A percentile compares a stretch with the other conserved stretches of the same genome.
Conservation (phyloP, 2,329 filamentous ascomycete genomes). For the Fusarium austroafricanum region DNA sequence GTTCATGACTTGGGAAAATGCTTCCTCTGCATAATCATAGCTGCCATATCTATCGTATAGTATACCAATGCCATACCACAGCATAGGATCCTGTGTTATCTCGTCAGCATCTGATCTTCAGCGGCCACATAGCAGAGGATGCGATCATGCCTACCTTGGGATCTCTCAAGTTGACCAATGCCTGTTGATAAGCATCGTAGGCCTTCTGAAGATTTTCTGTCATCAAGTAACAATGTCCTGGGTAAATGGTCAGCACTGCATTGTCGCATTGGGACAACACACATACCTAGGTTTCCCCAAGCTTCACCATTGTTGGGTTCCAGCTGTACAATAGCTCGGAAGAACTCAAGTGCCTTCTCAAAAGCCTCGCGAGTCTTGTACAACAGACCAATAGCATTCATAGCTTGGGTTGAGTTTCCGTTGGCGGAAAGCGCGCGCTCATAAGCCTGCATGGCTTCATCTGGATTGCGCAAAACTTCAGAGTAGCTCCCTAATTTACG, state of each 20-base stretch:
- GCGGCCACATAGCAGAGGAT: neutral
- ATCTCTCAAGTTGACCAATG: constrained; percentile 90
- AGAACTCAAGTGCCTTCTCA: constrained; percentile 90
- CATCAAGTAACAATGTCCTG: constrained; percentile 98
- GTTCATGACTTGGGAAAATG: constrained; percentile 98
- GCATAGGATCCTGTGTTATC: constrained; percentile 80
- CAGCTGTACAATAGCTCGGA: constrained; percentile 90
- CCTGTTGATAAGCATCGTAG: constrained; percentile 96
- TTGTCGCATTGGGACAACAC: constrained; percentile 1
- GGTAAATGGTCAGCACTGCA: constrained; percentile 28
- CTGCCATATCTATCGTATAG: constrained; percentile 97
- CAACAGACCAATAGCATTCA: constrained; percentile 94
- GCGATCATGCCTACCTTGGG: constrained; percentile 77
- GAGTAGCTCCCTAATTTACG: constrained; percentile 77
- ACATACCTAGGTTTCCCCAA: constrained; percentile 90
- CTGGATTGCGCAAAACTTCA: constrained; percentile 87
- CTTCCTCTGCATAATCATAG: constrained; percentile 96
- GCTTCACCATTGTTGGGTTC: constrained; percentile 92
- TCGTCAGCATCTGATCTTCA: constrained; percentile 20
- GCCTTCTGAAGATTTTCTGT: constrained; percentile 98
- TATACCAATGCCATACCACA: constrained; percentile 99
- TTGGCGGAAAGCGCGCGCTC: constrained; percentile 91
- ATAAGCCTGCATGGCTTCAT: constrained; percentile 90
- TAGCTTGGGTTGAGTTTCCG: constrained; percentile 85
- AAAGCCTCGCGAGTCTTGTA: constrained; percentile 93